Evolutionary conservation across 139 green algal species (phyloP).

Genomic region (Trebouxia sp.): DNA sequence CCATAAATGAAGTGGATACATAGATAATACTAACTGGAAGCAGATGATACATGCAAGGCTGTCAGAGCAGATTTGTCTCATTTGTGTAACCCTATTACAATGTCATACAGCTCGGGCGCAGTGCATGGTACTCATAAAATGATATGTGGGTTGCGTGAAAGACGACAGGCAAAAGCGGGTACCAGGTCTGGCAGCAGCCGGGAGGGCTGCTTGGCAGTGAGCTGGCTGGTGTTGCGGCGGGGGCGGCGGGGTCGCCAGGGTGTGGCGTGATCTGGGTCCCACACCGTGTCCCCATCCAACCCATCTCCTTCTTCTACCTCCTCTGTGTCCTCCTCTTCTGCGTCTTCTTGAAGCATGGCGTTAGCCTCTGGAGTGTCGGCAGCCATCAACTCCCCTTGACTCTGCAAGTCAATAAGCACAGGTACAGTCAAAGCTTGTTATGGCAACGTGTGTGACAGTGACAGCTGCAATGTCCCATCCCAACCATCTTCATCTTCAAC

Average conservation of each 20-base stretch:
- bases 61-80: no score
- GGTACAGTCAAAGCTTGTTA: no score
- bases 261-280: conserved; percentile 53
- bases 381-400: background rate
- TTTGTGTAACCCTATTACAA: no score
- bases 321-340: conserved; percentile 23
- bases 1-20: no score
- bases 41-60: no score
- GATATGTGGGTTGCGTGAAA: no score
- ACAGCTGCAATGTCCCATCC: background rate
- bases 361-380: no score
- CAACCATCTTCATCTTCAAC: background rate
- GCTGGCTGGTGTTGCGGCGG: background rate
- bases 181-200: background rate
- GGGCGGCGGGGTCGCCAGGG: conserved; percentile 32
- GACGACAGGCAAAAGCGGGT: background rate
- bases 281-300: conserved; percentile 41
- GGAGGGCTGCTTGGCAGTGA: background rate
- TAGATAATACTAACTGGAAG: no score
- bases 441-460: no score
- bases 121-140: no score
- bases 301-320: conserved; percentile 43
- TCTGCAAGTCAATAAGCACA: background rate
- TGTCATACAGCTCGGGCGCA: no score
- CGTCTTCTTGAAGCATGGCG: background rate